Base-by-base conservation (phyloP, 306 rosid species). In the Ochetophila trinervis region DNA sequence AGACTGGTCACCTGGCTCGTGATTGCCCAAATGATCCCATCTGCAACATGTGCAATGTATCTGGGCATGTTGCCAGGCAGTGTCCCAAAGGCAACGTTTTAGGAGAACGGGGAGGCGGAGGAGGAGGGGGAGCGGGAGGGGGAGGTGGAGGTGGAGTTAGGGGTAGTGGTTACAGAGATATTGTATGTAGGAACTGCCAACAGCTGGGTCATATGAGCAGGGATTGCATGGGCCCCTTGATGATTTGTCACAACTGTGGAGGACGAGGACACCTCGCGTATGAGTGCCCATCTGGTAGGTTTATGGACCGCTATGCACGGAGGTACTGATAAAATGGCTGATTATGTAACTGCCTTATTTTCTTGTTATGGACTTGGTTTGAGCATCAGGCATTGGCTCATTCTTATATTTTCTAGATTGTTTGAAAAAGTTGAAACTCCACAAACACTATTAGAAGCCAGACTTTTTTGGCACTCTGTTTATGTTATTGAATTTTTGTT, bases 211-310 rank as follows among this genome's bases (percentile, higher is more conserved):
- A 93, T 78, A 83, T 87, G 91, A 93, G 99, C 73, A 82, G 99
- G 80, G 99, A 93, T 68, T 93, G 99, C 80, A 81, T 93, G 96
- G 97, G 97, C 12, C 94, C 97, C 64, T 78, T 87, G 84, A 82
- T 87, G 97, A 84, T 89, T 61, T 93, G 98, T 68, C 98, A 93
- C 78, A 93, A 93, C 67, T 93, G 98, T 47, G 98, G 98, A 44
- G 98, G 98, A 12, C 91, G 98, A 20, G 98, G 98, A 21, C 98
- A 93, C 75, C 64, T 93, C 23, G 98, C 98, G 16, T 93, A 87
- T 8, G 98, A 93, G 82, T 93, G 98, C 74, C 98, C 98, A 62
- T 93, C 98, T 0, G 98, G 95, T 42, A 82, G 98, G 76, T 81
- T 89, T 66, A 75, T 92, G 91, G 97, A 93, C 47, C 96, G 96